Conservation (phyloP, 495 filamentous ascomycete genomes). For the Pyrenopolyporus hunteri region DNA sequence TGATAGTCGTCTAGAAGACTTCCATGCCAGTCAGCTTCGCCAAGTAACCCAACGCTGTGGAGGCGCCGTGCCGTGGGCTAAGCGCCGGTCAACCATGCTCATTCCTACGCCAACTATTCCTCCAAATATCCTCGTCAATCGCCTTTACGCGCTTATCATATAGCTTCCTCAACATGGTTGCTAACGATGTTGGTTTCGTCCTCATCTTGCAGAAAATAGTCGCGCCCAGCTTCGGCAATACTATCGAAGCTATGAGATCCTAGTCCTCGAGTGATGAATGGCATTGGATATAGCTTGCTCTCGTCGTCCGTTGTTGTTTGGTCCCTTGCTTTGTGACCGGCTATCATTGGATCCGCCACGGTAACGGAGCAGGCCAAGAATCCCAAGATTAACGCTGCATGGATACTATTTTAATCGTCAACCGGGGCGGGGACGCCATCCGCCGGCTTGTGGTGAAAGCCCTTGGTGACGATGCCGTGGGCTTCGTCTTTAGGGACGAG, state of each 20-base stretch:
- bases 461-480: conserved; percentile 1
- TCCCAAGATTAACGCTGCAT: conserved; percentile 1
- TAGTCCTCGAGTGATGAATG: conserved; percentile 1
- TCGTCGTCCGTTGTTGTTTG: conserved; percentile 16
- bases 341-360: background rate
- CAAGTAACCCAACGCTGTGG: conserved; percentile 29
- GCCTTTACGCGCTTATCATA: conserved; percentile 29
- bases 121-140: conserved; percentile 14
- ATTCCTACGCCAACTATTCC: conserved; percentile 21
- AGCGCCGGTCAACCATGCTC: conserved; percentile 27
- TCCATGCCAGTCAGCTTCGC: conserved; percentile 37
- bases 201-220: conserved; percentile 9
- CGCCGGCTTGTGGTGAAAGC: background rate
- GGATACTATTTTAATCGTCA: background rate
- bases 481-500: background rate
- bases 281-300: conserved; percentile 14
- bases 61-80: conserved; percentile 26
- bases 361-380: background rate
- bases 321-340: conserved; percentile 6
- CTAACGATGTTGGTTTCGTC: background rate
- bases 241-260: conserved; percentile 1
- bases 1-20: conserved; percentile 30
- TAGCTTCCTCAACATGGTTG: conserved; percentile 11
- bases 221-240: conserved; percentile 14
- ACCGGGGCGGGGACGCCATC: background rate